Conservation (phyloP, 768 basidiomycete genomes). For the Multifurca ochricompacta region DNA sequence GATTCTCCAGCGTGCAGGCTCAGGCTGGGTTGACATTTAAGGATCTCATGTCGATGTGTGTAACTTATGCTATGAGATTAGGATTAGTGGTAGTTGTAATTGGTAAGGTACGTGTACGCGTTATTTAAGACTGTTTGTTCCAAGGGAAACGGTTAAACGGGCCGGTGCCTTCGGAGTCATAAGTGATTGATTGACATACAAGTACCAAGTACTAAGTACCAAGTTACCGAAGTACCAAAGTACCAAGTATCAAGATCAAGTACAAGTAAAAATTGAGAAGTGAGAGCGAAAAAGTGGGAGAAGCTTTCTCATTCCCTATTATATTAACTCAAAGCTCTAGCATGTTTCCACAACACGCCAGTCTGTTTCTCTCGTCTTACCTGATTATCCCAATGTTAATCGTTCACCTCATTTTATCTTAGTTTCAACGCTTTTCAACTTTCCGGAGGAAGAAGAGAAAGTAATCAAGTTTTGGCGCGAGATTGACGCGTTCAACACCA, state of each 20-base stretch:
- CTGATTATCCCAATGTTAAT: neutral
- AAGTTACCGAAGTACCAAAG: no score
- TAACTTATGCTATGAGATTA: neutral
- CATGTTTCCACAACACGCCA: constrained; percentile 58
- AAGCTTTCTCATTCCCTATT: no score
- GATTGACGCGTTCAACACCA: constrained; percentile 96
- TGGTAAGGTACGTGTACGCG: neutral
- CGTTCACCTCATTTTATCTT: constrained; percentile 12
- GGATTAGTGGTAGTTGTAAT: neutral
- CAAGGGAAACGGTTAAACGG: neutral
- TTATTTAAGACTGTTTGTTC: constrained; percentile 9
- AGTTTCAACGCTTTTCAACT: constrained; percentile 77
- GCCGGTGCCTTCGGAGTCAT: constrained; percentile 5
- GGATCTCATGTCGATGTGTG: neutral
- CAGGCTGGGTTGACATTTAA: neutral
- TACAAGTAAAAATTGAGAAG: no score
- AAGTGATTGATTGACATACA: neutral
- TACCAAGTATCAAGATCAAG: no score
- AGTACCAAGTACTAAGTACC: no score
- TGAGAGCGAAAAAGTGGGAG: no score
- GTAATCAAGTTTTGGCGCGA: constrained; percentile 89
- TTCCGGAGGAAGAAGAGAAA: constrained; percentile 83
- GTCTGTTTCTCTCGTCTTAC: constrained; percentile 35
- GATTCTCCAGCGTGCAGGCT: constrained; percentile 2
- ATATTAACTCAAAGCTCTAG: no score